Evolutionary conservation across 2,329 filamentous ascomycete species (phyloP).

Genomic region (Phaeoacremonium minimum): DNA sequence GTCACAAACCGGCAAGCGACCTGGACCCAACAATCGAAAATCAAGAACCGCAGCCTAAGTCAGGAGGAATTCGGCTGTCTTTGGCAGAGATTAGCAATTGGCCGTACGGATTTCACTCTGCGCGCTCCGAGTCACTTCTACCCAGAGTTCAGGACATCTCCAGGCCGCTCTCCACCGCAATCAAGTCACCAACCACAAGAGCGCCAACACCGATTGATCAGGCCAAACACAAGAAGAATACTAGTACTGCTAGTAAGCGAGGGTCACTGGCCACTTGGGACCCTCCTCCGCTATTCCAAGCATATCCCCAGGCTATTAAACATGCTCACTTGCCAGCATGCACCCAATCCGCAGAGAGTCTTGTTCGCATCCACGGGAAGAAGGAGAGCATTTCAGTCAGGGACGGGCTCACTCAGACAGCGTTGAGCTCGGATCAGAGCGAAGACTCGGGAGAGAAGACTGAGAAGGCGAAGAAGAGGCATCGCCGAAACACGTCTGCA

Average conservation of each 20-base stretch:
- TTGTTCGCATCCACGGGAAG: constrained; percentile 58
- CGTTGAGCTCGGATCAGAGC: constrained; percentile 14
- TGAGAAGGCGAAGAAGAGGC: constrained; percentile 41
- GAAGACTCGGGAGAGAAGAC: constrained; percentile 24
- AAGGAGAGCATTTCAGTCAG: constrained; percentile 34
- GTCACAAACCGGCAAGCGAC: too few relatives aligned
- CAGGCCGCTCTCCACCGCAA: constrained; percentile 4
- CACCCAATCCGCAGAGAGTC: constrained; percentile 62
- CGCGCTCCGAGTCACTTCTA: constrained; percentile 29
- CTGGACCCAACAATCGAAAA: too few relatives aligned
- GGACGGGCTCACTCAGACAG: constrained; percentile 24
- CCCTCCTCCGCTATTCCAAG: constrained; percentile 77
- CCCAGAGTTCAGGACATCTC: constrained; percentile 8
- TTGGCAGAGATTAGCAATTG: constrained; percentile 39
- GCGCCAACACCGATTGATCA: constrained; percentile 7
- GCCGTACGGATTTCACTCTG: constrained; percentile 30
- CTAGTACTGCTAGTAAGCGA: constrained; percentile 11
- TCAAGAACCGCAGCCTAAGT: constrained; percentile 21
- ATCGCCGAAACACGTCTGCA: constrained; percentile 34
- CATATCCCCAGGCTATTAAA: constrained; percentile 78
- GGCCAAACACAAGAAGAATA: constrained; percentile 1
- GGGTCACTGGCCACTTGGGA: constrained; percentile 48
- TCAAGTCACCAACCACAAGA: constrained; percentile 9
- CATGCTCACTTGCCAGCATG: constrained; percentile 67
- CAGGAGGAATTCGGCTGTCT: constrained; percentile 38